These are phyloP conservation scores for Rauvolfia tetraphylla DNA, from an alignment of 257 asterid genomes.

Conservation along the genomic window DNA sequence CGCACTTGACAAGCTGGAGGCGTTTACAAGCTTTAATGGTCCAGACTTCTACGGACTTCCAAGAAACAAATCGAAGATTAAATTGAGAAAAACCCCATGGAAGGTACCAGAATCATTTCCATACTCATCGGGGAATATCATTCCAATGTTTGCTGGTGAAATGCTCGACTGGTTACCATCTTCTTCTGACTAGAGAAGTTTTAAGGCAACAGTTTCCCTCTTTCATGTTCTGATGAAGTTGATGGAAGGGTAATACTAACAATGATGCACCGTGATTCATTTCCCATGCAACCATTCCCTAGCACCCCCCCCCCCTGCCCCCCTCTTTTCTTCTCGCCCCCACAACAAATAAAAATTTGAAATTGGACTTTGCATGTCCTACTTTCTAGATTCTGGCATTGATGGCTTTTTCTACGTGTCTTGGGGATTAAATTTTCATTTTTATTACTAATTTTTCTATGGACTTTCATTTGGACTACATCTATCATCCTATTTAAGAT, in stretches of 20 bases:
- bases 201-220: too few relatives aligned
- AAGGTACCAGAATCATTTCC: constrained; percentile 66
- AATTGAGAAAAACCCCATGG: constrained; percentile 63
- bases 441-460: not conserved
- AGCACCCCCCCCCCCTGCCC: too few relatives aligned
- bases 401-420: not conserved
- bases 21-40: constrained; percentile 90
- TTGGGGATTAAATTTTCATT: not conserved
- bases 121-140: constrained; percentile 58
- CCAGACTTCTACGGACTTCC: constrained; percentile 91
- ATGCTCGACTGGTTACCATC: constrained; percentile 74
- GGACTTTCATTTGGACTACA: not conserved
- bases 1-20: constrained; percentile 85
- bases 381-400: too few relatives aligned
- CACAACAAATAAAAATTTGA: too few relatives aligned
- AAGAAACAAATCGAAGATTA: constrained; percentile 59
- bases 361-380: too few relatives aligned
- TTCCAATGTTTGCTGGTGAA: constrained; percentile 90
- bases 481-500: too few relatives aligned
- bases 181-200: constrained; percentile 11
- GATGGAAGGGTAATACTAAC: not conserved
- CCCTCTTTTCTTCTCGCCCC: too few relatives aligned
- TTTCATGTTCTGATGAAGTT: not conserved
- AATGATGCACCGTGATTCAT: too few relatives aligned
- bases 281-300: too few relatives aligned